Base-by-base conservation (phyloP, 108 stramenopile genomes). In the Nitzschia sp. region DNA sequence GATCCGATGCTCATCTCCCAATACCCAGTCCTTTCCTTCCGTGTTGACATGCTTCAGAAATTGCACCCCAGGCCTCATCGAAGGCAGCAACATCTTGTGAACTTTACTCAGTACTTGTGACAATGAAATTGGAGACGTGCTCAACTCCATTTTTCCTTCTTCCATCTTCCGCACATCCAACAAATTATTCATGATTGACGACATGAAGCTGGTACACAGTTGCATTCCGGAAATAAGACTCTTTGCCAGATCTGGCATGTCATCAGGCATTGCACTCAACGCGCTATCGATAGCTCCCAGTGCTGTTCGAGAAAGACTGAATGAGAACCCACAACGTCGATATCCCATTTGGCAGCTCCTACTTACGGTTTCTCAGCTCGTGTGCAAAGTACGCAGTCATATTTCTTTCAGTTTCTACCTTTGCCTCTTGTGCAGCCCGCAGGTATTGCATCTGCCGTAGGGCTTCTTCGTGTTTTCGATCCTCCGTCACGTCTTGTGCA, bases 381-480 rank as follows among this genome's bases (percentile, higher is more conserved):
- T 87, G 86, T 0, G 86, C 86, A 67, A 87, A 87, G 53, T 87
- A 87, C 0, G 86, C 86, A 9, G 86, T 87, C 86, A 87, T 87
- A 57, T 87, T 87, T 25, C 86, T 40, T 54, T 87, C 86, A 20
- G 86, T 87, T 46, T 87, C 83, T 24, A 87, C 86, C 64, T 83
- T 84, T 11, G 86, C 86, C 41, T 84, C 86, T 48, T 87, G 86
- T 48, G 70, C 67, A 3, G 86, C 86, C 19, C 74, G 80, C 1
- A 81, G 39, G 29, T 71, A 78, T 61, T 87, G 80, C 82, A 85
- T 74, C 53, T 88, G 65, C 34, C 81, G 80, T 6, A 87, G 72
- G 65, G 74, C 81, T 38, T 66, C 62, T n/a, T 73, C 58, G 41
- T 83, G 81, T 44, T 79, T 83, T 22, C 79, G 57, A 58, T 80